Conservation (phyloP, 2,329 filamentous ascomycete species). For the Fusarium lyarnte region DNA sequence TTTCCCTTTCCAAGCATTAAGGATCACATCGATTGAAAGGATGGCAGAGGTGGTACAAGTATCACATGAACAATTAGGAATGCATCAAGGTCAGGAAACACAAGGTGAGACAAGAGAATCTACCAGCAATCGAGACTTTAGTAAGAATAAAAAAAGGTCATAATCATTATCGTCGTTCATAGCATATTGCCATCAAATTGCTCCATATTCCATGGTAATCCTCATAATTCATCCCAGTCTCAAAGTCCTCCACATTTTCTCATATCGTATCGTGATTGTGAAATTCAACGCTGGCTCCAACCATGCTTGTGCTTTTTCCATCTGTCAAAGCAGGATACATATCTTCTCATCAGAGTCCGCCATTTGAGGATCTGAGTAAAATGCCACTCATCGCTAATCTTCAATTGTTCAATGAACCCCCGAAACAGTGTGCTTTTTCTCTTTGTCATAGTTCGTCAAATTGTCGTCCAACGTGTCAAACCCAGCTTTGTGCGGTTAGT, state of each 20-base stretch:
- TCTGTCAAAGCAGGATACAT: not conserved
- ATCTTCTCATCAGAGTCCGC: slow-evolving; percentile 1
- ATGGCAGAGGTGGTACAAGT: not conserved
- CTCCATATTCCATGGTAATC: slow-evolving; percentile 26
- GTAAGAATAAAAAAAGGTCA: slow-evolving; percentile 22
- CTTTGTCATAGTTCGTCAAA: slow-evolving; percentile 32
- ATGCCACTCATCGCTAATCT: slow-evolving; percentile 8
- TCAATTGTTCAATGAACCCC: slow-evolving; percentile 12
- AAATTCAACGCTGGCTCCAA: slow-evolving; percentile 37
- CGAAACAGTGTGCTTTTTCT: slow-evolving; percentile 18
- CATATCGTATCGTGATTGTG: slow-evolving; percentile 20
- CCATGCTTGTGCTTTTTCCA: slow-evolving; percentile 35
- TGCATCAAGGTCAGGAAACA: not conserved
- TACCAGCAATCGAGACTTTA: slow-evolving; percentile 1
- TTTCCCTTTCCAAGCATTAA: not conserved
- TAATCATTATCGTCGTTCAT: slow-evolving; percentile 44
- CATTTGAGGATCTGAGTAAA: not conserved
- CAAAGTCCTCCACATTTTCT: slow-evolving; percentile 19
- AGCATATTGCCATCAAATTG: slow-evolving; percentile 39
- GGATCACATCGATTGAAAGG: not conserved
- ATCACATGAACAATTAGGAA: not conserved
- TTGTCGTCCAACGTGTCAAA: slow-evolving; percentile 11
- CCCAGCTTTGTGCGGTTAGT: not conserved
- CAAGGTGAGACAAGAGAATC: not conserved
- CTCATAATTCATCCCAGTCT: slow-evolving; percentile 31